Evolutionary conservation across 2,329 filamentous ascomycete species (phyloP), one percentile per base, ranked within the genome.

Genomic region (Fusarium robinianum): DNA sequence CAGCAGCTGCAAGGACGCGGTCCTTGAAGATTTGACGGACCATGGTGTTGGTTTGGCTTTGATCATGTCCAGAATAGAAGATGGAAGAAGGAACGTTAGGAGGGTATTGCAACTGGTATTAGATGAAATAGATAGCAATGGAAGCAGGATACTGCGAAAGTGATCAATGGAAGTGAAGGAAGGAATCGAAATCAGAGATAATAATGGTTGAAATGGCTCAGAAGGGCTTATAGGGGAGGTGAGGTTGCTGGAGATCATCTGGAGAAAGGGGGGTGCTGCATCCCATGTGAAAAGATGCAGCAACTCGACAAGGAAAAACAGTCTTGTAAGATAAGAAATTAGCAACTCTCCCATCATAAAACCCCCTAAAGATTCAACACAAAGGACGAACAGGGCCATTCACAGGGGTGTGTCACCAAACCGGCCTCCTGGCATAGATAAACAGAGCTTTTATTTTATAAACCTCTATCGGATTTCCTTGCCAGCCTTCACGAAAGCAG

Each of bases 401-500:
- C 25, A 24, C 8, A 23, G 22, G 14, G 31, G 24, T 23, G 6
- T 8, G 11, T 14, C n/a, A 18, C 29, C 16, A 17, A 11, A n/a
- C n/a, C n/a, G n/a, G n/a, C n/a, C n/a, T n/a, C n/a, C n/a, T n/a
- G n/a, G n/a, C n/a, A n/a, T n/a, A n/a, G n/a, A n/a, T 18, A 17
- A 30, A 31, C 15, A 18, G 25, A 16, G 11, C 5, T 30, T 57
- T 35, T 55, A 32, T 54, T 40, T 29, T 30, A 32, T n/a, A n/a
- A n/a, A 36, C 12, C 16, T 51, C 57, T 74, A 79, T 62, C 74
- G 69, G 45, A 80, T 72, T 21, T 70, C 67, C 67, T 94, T 94
- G 0, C 84, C 88, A 23, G 83, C 82, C 63, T 81, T 79, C 26
- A 97, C 76, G 68, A 99, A 99, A 4, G 79, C 81, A 52, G 76